phyloP scores from a whole-genome alignment of 306 rosid genomes.

The Castanospermum australe region DNA sequence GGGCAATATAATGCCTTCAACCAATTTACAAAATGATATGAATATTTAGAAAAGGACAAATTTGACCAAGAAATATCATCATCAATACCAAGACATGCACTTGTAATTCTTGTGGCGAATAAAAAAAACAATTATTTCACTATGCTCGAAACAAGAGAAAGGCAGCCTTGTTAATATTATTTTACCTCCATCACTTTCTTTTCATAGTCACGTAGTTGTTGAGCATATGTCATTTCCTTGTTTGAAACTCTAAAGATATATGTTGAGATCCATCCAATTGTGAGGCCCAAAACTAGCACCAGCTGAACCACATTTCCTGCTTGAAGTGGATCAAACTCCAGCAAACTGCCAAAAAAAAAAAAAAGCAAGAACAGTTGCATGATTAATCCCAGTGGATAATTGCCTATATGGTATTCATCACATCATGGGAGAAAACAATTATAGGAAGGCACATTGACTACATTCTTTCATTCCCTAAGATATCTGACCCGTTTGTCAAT shows the following conservation, averaged over 20 bases:
- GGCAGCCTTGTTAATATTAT: background rate
- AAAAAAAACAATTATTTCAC: background rate
- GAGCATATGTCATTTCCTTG: conserved; percentile 98
- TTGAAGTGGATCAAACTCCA: conserved; percentile 84
- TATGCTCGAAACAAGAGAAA: conserved; percentile 20
- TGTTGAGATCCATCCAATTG: conserved; percentile 91
- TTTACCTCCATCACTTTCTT: conserved; percentile 91
- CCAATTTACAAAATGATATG: background rate
- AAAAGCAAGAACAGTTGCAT: conserved; percentile 19
- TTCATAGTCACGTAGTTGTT: conserved; percentile 92
- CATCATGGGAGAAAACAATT: background rate
- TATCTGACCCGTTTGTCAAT: background rate
- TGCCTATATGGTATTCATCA: background rate
- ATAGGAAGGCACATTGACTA: background rate
- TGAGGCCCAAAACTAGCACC: conserved; percentile 87
- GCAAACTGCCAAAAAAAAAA: conserved; percentile 54
- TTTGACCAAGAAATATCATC: conserved; percentile 4
- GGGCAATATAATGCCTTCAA: background rate
- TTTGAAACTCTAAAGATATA: conserved; percentile 93
- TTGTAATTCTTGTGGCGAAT: conserved; percentile 20
- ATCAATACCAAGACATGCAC: conserved; percentile 14
- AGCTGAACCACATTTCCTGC: conserved; percentile 98
- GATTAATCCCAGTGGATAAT: background rate
- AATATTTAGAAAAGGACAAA: background rate
- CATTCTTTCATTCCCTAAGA: background rate